Evolutionary conservation across 148 eudicot genomes (phyloP), one percentile per base, ranked within the genome.

Genomic region (Simmondsia chinensis): DNA sequence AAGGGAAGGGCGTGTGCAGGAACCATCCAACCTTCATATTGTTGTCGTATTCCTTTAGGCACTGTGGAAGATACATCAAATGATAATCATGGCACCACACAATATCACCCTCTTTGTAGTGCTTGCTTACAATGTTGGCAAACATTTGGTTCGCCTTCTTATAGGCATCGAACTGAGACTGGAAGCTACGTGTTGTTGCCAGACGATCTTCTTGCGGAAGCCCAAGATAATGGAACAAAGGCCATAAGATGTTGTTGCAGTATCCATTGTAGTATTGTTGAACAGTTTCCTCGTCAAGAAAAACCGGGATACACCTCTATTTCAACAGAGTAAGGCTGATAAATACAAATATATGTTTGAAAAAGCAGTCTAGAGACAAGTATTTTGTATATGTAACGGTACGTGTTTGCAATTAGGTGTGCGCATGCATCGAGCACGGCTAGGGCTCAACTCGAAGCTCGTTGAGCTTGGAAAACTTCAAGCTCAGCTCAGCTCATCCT

Each of bases 71-170:
- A 60, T 60, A 80, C 88, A 84, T 84, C 30, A 84, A 57, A 43
- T 84, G 95, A 67, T 84, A 84, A 60, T 84, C 95, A 67, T 84
- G 95, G 66, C 88, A 84, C 95, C 95, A 84, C 18, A 84, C 77
- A 13, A 84, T 63, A 50, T 84, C 95, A 38, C 95, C 95, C 9
- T 80, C 88, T 38, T 70, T 41, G 40, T 84, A 84, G 57, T 80
- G 73, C 45, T 62, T 50, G 15, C 66, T 60, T 6, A 84, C 95
- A 63, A 74, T 85, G 34, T 84, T 85, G 52, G 95, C 95, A 71
- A 80, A 84, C 75, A 65, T 61, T 49, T 74, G 82, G 61, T 84
- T 84, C 9, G 94, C 88, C 54, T 60, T 70, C 66, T 66, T 80
- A 50, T 80, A 84, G 4, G 80, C 79, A 54, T 74, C 75, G 54